Base-by-base conservation (phyloP, 495 filamentous ascomycete species). In the Neurospora africana region DNA sequence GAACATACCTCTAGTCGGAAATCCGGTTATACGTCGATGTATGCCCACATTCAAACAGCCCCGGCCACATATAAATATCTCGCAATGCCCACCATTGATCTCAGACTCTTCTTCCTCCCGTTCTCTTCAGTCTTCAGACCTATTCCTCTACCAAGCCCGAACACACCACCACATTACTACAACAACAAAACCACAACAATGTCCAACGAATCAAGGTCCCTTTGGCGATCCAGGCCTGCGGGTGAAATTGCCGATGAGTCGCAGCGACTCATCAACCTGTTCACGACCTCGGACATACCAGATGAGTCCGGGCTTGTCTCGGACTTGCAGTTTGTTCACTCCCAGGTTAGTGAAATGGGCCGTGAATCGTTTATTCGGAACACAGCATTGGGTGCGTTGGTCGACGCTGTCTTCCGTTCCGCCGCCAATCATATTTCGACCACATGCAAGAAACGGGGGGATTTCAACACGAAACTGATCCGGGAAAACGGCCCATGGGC, bases 341-440 rank as follows among this genome's bases (percentile, higher is more conserved):
- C 40, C 40, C 5, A 3, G 15, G 40, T 1, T 19, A 19, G 41
- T 3, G 0, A 43, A n/a, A 9, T 43, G 40, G 15, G 17, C 40
- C 40, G 17, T n/a, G 40, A 43, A n/a, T 43, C 40, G 17, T 2
- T n/a, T n/a, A 8, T 41, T 19, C 40, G 19, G 40, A 2, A 19
- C 40, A 3, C 5, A 41, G 7, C 15, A 17, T 19, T 19, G 5
- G 5, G 5, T 41, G 2, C 2, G 0, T 19, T 7, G 2, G 40
- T 41, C 40, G 5, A 41, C 13, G 0, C 0, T 40, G 0, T 6
- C 13, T 40, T 40, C 39, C 0, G 1, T 6, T 2, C 0, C 17
- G 39, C 6, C 39, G 5, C 17, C 15, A 17, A 40, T 0, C 5
- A 17, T 5, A 1, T 41, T 41, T 41, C n/a, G n/a, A n/a, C n/a